phyloP scores from a whole-genome alignment of 768 basidiomycete species.

The Sporobolomyces roseus region DNA sequence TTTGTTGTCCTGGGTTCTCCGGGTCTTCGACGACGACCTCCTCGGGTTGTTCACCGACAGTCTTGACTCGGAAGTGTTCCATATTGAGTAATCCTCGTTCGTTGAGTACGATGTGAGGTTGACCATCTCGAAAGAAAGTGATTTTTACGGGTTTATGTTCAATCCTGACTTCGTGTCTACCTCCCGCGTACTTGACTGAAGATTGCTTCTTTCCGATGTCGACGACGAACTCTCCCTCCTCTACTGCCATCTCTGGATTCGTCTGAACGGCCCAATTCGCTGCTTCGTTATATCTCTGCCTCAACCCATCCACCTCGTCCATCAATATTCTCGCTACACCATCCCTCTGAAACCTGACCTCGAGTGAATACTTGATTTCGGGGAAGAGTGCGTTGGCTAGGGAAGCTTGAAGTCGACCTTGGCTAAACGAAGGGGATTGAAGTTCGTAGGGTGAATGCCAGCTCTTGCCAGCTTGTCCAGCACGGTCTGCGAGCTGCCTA shows the following conservation, averaged over 20 bases:
- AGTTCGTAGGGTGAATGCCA: constrained; percentile 89
- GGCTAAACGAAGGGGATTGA: constrained; percentile 56
- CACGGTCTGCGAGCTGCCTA: constrained; percentile 72
- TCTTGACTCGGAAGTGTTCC: constrained; percentile 82
- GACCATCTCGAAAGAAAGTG: constrained; percentile 66
- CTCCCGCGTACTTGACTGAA: constrained; percentile 53
- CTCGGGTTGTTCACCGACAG: constrained; percentile 52
- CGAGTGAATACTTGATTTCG: constrained; percentile 71
- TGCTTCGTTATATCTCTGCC: constrained; percentile 86
- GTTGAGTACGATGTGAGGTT: constrained; percentile 82
- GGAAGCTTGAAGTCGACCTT: constrained; percentile 65
- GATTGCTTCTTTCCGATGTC: constrained; percentile 49
- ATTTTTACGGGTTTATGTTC: constrained; percentile 72
- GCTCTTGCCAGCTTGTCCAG: constrained; percentile 56
- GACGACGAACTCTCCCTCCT: constrained; percentile 32
- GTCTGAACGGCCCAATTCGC: constrained; percentile 78
- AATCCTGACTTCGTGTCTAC: constrained; percentile 53
- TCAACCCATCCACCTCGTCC: constrained; percentile 75
- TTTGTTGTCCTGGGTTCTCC: constrained; percentile 53
- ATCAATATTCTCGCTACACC: constrained; percentile 87
- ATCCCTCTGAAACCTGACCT: constrained; percentile 77
- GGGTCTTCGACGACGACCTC: constrained; percentile 50
- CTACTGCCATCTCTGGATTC: constrained; percentile 58
- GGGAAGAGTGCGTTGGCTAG: constrained; percentile 80
- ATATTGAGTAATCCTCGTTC: constrained; percentile 86